Evolutionary conservation across 805 yeast genomes (phyloP), one percentile per base, ranked within the genome.

Genomic region (Wickerhamiella sergipiensis): DNA sequence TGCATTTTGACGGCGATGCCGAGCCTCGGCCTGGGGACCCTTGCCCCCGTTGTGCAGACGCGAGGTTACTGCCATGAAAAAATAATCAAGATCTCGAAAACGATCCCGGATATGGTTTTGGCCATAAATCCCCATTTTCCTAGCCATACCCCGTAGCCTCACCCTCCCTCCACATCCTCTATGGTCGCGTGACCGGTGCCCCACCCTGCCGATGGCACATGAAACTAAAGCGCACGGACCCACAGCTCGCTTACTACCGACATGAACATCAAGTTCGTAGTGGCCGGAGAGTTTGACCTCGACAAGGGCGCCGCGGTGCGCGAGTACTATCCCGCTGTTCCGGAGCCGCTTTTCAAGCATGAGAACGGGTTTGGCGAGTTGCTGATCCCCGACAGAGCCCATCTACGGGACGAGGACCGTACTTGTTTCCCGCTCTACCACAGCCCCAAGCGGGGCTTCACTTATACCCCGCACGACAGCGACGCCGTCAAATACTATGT

Each of bases 261-360:
- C 21, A 55, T 55, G 57, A 75, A 78, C 57, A 75, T 77, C 15
- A 76, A 76, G 49, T 81, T 72, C 59, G 72, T 83, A 21, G 58
- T 86, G 31, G 73, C 87, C 6, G 84, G 90, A 1, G 89, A 84
- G 65, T 88, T 87, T 63, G 92, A 87, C 62, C 78, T 81, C 55
- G 81, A 77, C 58, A 71, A 78, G 50, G 95, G 96, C 0, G 81
- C 92, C 0, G 69, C 76, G 3, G 66, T 87, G 31, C 70, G 70
- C 49, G 75, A 76, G 56, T 88, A 81, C 59, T 72, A 75, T 48
- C 90, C 94, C 2, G 53, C 50, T 23, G 55, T 26, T 19, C 44
- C 40, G 15, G 52, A 50, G 45, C 51, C 55, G 22, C 55, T 43
- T 53, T 61, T 45, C 56, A 51, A 57, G 52, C 49, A 50, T 33